Percentiles rank a stretch among this genome's conserved stretches.
These are phyloP conservation scores for Oehlia diaphana DNA, from an alignment of 192 early-diverging fungal genomes.

Conservation along the genomic window DNA sequence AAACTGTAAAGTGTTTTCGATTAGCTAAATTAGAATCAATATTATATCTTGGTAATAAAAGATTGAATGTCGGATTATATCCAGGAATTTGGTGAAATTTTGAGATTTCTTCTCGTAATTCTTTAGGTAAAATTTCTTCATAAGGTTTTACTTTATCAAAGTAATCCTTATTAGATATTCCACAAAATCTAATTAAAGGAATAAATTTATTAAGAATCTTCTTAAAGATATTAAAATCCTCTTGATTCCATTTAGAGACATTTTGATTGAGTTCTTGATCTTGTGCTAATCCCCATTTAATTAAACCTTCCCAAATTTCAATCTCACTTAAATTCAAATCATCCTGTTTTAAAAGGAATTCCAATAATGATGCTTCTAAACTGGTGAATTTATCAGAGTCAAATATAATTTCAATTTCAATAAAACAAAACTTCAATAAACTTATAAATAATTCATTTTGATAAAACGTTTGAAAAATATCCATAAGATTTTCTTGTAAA, in stretches of 20 bases:
- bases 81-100: not conserved
- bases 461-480: too few relatives aligned
- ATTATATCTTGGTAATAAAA: not conserved
- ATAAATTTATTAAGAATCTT: not conserved
- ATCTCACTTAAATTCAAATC: conserved; percentile 14
- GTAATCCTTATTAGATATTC: not conserved
- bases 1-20: not conserved
- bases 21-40: conserved; percentile 3
- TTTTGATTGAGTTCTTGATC: not conserved
- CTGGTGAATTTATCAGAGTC: too few relatives aligned
- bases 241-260: too few relatives aligned
- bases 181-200: conserved; percentile 11
- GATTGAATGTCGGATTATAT: not conserved
- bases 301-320: conserved; percentile 12
- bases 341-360: conserved; percentile 5
- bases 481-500: too few relatives aligned
- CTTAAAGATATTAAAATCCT: not conserved
- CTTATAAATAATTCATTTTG: too few relatives aligned
- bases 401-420: too few relatives aligned
- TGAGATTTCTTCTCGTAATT: not conserved
- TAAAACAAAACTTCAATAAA: too few relatives aligned
- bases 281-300: conserved; percentile 23
- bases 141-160: conserved; percentile 1
- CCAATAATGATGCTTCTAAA: too few relatives aligned
- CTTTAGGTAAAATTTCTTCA: not conserved